A percentile compares a stretch with the other conserved stretches of the same genome.
Conservation (phyloP, 495 filamentous ascomycete genomes). For the Talaromyces nanjingensis region DNA sequence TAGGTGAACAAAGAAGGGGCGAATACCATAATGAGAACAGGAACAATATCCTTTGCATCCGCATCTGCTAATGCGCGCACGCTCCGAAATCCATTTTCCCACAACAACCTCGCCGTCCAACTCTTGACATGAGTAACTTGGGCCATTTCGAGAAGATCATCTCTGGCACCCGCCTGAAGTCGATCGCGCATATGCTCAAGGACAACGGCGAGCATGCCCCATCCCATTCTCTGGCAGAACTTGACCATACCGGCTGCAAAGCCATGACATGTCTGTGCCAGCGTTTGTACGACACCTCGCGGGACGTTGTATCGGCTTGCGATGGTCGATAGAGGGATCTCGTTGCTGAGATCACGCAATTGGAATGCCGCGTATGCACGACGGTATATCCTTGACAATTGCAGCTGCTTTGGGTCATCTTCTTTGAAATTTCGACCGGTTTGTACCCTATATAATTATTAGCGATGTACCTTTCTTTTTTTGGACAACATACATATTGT, state of each 20-base stretch:
- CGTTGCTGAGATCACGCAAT: slow-evolving; percentile 75
- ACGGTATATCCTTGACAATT: slow-evolving; percentile 58
- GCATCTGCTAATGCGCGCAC: slow-evolving; percentile 62
- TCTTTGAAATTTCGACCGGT: slow-evolving; percentile 60
- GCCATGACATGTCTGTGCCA: slow-evolving; percentile 69
- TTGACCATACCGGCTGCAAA: slow-evolving; percentile 73
- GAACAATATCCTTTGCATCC: slow-evolving; percentile 57
- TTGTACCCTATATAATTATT: slow-evolving; percentile 48
- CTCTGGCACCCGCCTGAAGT: slow-evolving; percentile 64
- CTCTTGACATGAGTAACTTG: slow-evolving; percentile 75
- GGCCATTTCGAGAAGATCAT: slow-evolving; percentile 66
- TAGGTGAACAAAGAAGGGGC: not conserved
- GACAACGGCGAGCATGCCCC: slow-evolving; percentile 66
- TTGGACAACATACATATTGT: slow-evolving; percentile 53
- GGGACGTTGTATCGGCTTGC: slow-evolving; percentile 63
- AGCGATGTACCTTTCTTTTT: not conserved
- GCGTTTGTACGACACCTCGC: slow-evolving; percentile 63
- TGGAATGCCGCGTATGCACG: slow-evolving; percentile 76
- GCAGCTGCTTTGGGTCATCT: slow-evolving; percentile 51
- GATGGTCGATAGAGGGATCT: slow-evolving; percentile 63
- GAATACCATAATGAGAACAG: slow-evolving; percentile 59
- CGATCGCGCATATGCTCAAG: slow-evolving; percentile 73
- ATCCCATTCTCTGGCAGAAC: slow-evolving; percentile 69
- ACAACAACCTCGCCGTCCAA: slow-evolving; percentile 66
- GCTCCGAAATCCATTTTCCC: slow-evolving; percentile 69